phyloP scores from a whole-genome alignment of 345 rosid species.

The Combretum micranthum region DNA sequence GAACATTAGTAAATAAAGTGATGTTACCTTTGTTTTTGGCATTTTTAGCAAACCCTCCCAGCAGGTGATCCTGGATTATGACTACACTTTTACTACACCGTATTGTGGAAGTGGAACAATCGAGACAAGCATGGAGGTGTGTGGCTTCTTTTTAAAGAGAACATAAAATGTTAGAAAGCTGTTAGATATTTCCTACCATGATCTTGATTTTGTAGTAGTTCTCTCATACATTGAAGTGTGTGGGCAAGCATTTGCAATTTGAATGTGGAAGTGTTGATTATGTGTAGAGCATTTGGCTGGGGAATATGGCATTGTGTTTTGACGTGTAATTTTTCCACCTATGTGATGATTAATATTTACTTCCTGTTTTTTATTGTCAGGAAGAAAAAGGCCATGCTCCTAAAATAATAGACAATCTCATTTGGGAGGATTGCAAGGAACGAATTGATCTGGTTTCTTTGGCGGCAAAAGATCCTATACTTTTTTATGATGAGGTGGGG shows the following conservation, averaged over 20 bases:
- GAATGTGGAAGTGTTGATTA: too few relatives aligned
- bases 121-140: constrained; percentile 43
- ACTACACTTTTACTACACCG: constrained; percentile 94
- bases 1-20: not conserved
- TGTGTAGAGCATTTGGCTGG: too few relatives aligned
- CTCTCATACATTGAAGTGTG: not conserved
- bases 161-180: not conserved
- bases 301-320: too few relatives aligned
- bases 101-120: constrained; percentile 69
- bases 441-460: constrained; percentile 68
- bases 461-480: constrained; percentile 87
- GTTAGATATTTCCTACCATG: not conserved
- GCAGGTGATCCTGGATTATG: constrained; percentile 94
- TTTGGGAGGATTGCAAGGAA: constrained; percentile 84
- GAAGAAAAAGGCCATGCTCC: constrained; percentile 17
- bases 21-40: too few relatives aligned
- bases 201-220: not conserved
- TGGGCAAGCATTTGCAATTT: too few relatives aligned
- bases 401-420: constrained; percentile 24
- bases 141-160: constrained; percentile 4
- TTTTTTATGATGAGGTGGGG: constrained; percentile 87
- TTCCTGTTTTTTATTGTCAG: constrained; percentile 17
- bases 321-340: too few relatives aligned
- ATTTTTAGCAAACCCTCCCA: constrained; percentile 76
- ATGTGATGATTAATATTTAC: not conserved